phyloP scores from a whole-genome alignment of 257 asterid genomes.

The Lycium ferocissimum region DNA sequence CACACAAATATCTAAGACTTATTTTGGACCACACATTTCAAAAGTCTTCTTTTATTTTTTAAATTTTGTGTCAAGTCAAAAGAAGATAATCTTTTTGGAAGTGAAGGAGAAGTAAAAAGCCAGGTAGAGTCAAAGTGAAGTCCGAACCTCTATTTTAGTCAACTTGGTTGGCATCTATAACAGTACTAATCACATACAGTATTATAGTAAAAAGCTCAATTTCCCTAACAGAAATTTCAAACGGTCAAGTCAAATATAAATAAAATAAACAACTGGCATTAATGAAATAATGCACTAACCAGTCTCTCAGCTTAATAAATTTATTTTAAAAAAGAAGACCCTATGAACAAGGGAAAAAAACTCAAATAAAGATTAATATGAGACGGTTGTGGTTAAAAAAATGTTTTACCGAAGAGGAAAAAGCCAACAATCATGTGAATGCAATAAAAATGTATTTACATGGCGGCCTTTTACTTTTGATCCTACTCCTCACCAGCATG shows the following conservation, averaged over 20 bases:
- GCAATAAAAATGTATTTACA: background rate
- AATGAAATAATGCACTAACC: background rate
- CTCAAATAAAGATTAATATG: background rate
- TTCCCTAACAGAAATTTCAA: background rate
- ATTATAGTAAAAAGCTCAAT: background rate
- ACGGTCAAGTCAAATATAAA: conserved; percentile 23
- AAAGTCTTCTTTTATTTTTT: too few species aligned
- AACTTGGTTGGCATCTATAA: background rate
- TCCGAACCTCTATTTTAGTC: background rate
- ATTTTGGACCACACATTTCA: too few species aligned
- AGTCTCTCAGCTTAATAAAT: background rate
- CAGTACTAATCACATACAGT: background rate
- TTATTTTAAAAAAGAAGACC: background rate
- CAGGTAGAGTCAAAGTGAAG: background rate
- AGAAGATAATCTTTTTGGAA: too few species aligned
- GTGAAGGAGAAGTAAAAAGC: too few species aligned
- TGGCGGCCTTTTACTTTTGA: background rate
- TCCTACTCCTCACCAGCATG: background rate
- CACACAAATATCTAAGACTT: too few species aligned
- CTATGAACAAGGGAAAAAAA: background rate
- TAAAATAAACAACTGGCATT: conserved; percentile 23
- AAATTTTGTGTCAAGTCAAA: too few species aligned
- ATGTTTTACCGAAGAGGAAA: background rate
- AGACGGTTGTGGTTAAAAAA: background rate
- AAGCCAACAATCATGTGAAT: conserved; percentile 18